phyloP scores from a whole-genome alignment of 768 basidiomycete genomes.

The Termitomyces eurrhizus region DNA sequence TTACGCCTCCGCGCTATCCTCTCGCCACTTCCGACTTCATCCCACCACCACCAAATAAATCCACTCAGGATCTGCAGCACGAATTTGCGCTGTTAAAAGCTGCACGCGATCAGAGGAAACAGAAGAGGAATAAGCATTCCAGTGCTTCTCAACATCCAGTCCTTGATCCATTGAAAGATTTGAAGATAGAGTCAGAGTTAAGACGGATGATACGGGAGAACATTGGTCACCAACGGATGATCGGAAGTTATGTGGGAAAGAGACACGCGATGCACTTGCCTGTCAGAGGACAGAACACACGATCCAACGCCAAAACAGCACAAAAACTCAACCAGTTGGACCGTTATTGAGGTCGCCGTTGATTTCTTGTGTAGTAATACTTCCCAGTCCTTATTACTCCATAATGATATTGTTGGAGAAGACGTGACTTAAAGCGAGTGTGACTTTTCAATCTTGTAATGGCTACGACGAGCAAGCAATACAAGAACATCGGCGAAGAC shows the following conservation, averaged over 20 bases:
- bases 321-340: slow-evolving; percentile 86
- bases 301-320: slow-evolving; percentile 87
- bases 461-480: slow-evolving; percentile 77
- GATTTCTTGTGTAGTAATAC: slow-evolving; percentile 5
- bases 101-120: slow-evolving; percentile 27
- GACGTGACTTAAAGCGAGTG: slow-evolving; percentile 25
- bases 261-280: slow-evolving; percentile 92
- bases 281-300: slow-evolving; percentile 92
- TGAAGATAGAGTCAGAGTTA: slow-evolving; percentile 88
- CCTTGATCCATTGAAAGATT: slow-evolving; percentile 61
- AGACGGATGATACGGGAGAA: slow-evolving; percentile 81
- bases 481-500: slow-evolving; percentile 89
- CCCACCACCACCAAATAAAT: slow-evolving; percentile 41
- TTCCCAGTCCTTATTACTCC: neutral
- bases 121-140: slow-evolving; percentile 20
- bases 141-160: slow-evolving; percentile 18
- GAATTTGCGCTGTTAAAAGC: slow-evolving; percentile 30
- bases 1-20: slow-evolving; percentile 60
- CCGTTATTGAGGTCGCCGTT: slow-evolving; percentile 32
- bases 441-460: slow-evolving; percentile 29
- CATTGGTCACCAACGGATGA: slow-evolving; percentile 88
- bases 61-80: slow-evolving; percentile 35
- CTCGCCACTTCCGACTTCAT: slow-evolving; percentile 55
- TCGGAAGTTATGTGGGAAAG: slow-evolving; percentile 91
- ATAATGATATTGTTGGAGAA: neutral